phyloP scores from a whole-genome alignment of 2,329 filamentous ascomycete species.

The Diaporthe longicolla region DNA sequence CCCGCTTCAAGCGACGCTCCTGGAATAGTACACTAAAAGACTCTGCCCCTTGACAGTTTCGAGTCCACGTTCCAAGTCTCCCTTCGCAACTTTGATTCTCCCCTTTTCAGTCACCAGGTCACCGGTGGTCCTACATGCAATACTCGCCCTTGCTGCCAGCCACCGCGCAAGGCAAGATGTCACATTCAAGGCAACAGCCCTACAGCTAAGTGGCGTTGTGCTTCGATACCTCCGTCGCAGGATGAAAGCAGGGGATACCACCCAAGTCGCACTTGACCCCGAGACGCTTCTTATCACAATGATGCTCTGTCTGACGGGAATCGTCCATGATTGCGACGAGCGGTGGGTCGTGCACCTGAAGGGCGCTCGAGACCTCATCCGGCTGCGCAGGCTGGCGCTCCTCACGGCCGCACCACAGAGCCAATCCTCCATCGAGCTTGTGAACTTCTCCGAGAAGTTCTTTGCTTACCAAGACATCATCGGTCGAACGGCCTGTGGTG shows the following conservation, averaged over 20 bases:
- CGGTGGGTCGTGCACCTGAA: slow-evolving; percentile 63
- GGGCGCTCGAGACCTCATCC: slow-evolving; percentile 62
- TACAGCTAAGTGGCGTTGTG: slow-evolving; percentile 53
- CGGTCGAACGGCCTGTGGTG: slow-evolving; percentile 63
- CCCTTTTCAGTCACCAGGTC: slow-evolving; percentile 39
- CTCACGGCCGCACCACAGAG: background rate
- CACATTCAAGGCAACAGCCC: slow-evolving; percentile 38
- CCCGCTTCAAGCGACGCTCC: slow-evolving; percentile 16
- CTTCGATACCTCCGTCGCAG: slow-evolving; percentile 54
- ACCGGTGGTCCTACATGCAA: slow-evolving; percentile 38
- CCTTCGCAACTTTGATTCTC: slow-evolving; percentile 42
- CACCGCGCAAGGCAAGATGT: slow-evolving; percentile 40
- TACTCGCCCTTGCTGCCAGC: slow-evolving; percentile 42
- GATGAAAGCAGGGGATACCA: slow-evolving; percentile 48
- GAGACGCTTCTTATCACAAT: slow-evolving; percentile 59
- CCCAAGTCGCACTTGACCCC: slow-evolving; percentile 44
- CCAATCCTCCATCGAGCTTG: slow-evolving; percentile 43
- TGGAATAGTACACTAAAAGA: slow-evolving; percentile 41
- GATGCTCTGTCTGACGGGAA: slow-evolving; percentile 61
- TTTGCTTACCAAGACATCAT: slow-evolving; percentile 67
- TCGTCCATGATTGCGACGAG: slow-evolving; percentile 52
- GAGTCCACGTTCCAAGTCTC: slow-evolving; percentile 39
- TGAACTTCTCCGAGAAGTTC: slow-evolving; percentile 59
- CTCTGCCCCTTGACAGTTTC: slow-evolving; percentile 42
- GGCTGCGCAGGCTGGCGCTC: slow-evolving; percentile 50